Conservation (phyloP, 176 grass and related monocot species). For the Avena sativa region DNA sequence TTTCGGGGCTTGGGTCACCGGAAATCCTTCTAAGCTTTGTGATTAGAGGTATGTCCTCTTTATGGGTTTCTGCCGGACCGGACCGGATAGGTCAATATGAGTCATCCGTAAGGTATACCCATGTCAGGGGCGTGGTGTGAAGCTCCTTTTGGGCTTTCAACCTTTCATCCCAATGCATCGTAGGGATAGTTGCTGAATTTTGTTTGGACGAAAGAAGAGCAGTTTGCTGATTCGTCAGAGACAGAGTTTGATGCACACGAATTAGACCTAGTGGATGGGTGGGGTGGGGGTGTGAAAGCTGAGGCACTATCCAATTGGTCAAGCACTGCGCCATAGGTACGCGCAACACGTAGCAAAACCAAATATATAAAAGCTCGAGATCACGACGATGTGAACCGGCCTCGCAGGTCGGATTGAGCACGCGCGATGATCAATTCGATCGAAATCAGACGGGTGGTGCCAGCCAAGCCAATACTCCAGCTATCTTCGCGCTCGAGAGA, state of each 20-base stretch:
- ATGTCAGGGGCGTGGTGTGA: too few species aligned
- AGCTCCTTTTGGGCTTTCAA: too few species aligned
- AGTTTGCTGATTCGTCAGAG: neutral
- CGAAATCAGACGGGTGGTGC: neutral
- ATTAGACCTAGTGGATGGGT: too few species aligned
- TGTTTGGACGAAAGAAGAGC: neutral
- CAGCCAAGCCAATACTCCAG: neutral
- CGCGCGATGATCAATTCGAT: constrained; percentile 29
- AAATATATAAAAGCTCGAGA: neutral
- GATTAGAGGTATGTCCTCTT: too few species aligned
- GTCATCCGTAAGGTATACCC: too few species aligned
- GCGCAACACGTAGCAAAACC: neutral
- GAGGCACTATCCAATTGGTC: neutral
- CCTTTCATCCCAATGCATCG: too few species aligned
- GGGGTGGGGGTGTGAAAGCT: neutral
- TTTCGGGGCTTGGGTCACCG: too few species aligned
- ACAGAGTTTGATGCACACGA: neutral
- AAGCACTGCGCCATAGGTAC: neutral
- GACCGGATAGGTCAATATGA: too few species aligned
- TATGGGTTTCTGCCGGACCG: too few species aligned
- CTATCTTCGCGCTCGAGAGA: neutral
- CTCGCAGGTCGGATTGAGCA: neutral
- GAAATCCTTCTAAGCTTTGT: too few species aligned
- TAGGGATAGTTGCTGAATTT: too few species aligned
- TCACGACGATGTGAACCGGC: neutral